phyloP scores from a whole-genome alignment of 768 basidiomycete species.

The Calocera viscosa region DNA sequence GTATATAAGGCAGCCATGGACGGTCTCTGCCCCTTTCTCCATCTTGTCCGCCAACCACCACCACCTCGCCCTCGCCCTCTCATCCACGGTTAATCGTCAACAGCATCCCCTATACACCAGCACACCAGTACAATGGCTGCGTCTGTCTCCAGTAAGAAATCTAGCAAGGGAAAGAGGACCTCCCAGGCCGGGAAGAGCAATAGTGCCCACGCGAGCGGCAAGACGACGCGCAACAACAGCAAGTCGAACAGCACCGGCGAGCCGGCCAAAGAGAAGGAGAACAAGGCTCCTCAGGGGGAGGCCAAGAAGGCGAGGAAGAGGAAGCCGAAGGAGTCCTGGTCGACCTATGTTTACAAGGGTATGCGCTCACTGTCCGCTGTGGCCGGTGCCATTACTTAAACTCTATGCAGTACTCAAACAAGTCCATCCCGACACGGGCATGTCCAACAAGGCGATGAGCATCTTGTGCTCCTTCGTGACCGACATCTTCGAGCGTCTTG shows the following conservation, averaged over 20 bases:
- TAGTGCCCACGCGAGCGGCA: constrained; percentile 30
- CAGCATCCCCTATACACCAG: background rate
- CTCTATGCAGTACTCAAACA: constrained; percentile 67
- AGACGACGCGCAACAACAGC: constrained; percentile 24
- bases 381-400: background rate
- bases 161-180: constrained; percentile 35
- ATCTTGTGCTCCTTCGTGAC: constrained; percentile 94
- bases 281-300: background rate
- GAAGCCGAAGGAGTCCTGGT: constrained; percentile 81
- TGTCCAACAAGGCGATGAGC: constrained; percentile 98
- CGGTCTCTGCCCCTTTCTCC: background rate
- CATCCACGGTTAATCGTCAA: background rate
- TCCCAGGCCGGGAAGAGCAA: constrained; percentile 68
- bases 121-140: background rate
- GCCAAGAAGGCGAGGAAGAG: constrained; percentile 66
- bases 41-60: background rate
- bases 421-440: constrained; percentile 98
- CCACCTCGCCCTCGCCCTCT: background rate
- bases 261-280: background rate
- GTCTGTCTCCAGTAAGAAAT: background rate
- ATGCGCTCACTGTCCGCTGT: constrained; percentile 16
- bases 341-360: constrained; percentile 88
- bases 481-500: constrained; percentile 90
- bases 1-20: constrained; percentile 6
- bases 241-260: constrained; percentile 32